phyloP scores from a whole-genome alignment of 2,329 filamentous ascomycete genomes.

The Scytalidium sp. region DNA sequence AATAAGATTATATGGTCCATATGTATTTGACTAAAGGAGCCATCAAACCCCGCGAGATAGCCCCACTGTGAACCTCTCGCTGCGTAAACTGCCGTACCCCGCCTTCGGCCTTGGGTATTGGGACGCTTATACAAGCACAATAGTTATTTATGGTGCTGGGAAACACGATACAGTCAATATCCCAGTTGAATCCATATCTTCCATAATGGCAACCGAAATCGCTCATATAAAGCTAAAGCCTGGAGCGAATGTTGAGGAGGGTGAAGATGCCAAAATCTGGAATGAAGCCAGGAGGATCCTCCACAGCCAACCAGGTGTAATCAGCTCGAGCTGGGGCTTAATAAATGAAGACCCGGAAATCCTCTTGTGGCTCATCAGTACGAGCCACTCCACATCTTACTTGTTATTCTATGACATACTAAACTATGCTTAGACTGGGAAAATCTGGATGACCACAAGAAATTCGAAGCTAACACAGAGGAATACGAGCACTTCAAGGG shows the following conservation, averaged over 20 bases:
- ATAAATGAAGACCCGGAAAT: slow-evolving; percentile 35
- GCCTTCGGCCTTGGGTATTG: too few relatives aligned
- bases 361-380: slow-evolving; percentile 38
- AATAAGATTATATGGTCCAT: too few relatives aligned
- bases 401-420: background rate
- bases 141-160: too few relatives aligned
- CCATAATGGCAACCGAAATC: slow-evolving; percentile 33
- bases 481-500: slow-evolving; percentile 35
- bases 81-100: too few relatives aligned
- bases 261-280: slow-evolving; percentile 23
- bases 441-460: slow-evolving; percentile 32
- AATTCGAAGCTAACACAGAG: slow-evolving; percentile 34
- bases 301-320: slow-evolving; percentile 31
- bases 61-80: too few relatives aligned
- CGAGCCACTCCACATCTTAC: slow-evolving; percentile 7
- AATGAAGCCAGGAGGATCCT: slow-evolving; percentile 31
- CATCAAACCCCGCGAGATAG: too few relatives aligned
- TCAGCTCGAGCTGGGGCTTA: slow-evolving; percentile 31
- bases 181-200: background rate
- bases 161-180: background rate
- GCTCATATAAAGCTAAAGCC: slow-evolving; percentile 34
- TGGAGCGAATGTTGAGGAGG: slow-evolving; percentile 29
- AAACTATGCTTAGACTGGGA: slow-evolving; percentile 37
- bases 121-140: too few relatives aligned
- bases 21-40: too few relatives aligned